Percentiles rank a stretch among this genome's conserved stretches.
Conservation (phyloP, 768 basidiomycete genomes). For the Rhizopogon vinicolor region DNA sequence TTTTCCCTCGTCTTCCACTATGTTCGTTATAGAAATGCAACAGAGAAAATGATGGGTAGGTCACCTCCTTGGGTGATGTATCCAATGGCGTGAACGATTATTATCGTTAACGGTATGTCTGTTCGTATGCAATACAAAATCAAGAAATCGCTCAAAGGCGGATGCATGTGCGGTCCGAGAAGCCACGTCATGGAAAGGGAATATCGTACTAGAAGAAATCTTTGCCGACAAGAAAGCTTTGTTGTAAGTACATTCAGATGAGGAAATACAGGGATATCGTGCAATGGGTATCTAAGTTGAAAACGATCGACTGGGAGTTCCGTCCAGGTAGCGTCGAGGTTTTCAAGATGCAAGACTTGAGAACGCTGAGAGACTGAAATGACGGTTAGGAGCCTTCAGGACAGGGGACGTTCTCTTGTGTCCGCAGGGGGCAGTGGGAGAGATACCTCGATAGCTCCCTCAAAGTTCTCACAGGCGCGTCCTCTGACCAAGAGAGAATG, state of each 20-base stretch:
- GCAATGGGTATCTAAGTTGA: neutral
- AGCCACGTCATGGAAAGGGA: neutral
- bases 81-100: neutral
- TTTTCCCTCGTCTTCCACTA: neutral
- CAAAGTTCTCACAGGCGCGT: slow-evolving; percentile 7
- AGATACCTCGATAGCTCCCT: neutral
- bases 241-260: no score
- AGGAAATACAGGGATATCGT: no score
- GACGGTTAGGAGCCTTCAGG: slow-evolving; percentile 15
- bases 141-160: neutral
- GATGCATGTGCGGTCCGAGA: no score
- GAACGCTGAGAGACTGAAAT: slow-evolving; percentile 27
- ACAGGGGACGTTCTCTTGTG: slow-evolving; percentile 5
- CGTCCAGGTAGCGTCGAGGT: neutral
- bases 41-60: neutral
- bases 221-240: neutral
- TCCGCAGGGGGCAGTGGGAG: slow-evolving; percentile 9
- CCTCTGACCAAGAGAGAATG: slow-evolving; percentile 16
- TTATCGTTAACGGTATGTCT: neutral
- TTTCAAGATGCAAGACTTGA: slow-evolving; percentile 9
- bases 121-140: neutral
- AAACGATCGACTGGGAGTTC: neutral
- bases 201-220: neutral
- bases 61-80: no score
- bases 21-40: neutral